Percentiles rank a stretch among this genome's conserved stretches.
phyloP scores from a whole-genome alignment of 2,329 filamentous ascomycete genomes.

The Biscogniauxia sp. region DNA sequence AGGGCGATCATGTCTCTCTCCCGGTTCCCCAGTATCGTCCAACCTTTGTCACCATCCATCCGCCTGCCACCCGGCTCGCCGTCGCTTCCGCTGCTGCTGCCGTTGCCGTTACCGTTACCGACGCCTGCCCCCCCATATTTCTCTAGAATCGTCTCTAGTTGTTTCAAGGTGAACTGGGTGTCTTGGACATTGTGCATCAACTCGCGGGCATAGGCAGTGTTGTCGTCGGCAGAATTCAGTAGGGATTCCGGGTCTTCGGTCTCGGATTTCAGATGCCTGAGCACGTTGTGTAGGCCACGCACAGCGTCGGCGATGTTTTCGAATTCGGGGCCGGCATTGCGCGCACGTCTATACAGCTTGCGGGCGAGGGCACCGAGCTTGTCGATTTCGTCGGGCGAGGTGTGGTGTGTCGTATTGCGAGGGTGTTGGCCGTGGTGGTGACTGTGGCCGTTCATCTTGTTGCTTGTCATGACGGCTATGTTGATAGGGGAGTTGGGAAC shows the following conservation, averaged over 20 bases:
- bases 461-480: constrained; percentile 12
- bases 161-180: constrained; percentile 52
- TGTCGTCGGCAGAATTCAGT: constrained; percentile 43
- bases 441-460: constrained; percentile 9
- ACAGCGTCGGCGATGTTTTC: constrained; percentile 49
- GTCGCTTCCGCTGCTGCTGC: constrained; percentile 19
- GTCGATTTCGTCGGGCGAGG: constrained; percentile 46
- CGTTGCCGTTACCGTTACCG: constrained; percentile 11
- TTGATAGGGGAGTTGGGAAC: constrained; percentile 6
- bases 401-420: background rate
- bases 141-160: constrained; percentile 53
- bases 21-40: constrained; percentile 34
- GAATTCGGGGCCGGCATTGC: constrained; percentile 48
- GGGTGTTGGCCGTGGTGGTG: background rate
- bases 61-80: constrained; percentile 24
- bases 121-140: constrained; percentile 37
- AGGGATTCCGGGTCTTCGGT: constrained; percentile 55
- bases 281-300: constrained; percentile 51
- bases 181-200: constrained; percentile 53
- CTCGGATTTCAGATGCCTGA: constrained; percentile 58
- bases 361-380: constrained; percentile 54
- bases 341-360: constrained; percentile 53
- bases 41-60: constrained; percentile 34
- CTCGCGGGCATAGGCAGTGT: constrained; percentile 46
- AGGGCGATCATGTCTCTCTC: constrained; percentile 41